These are phyloP conservation scores for Exophiala dermatitidis DNA, from an alignment of 2,329 filamentous ascomycete species.

Conservation along the genomic window DNA sequence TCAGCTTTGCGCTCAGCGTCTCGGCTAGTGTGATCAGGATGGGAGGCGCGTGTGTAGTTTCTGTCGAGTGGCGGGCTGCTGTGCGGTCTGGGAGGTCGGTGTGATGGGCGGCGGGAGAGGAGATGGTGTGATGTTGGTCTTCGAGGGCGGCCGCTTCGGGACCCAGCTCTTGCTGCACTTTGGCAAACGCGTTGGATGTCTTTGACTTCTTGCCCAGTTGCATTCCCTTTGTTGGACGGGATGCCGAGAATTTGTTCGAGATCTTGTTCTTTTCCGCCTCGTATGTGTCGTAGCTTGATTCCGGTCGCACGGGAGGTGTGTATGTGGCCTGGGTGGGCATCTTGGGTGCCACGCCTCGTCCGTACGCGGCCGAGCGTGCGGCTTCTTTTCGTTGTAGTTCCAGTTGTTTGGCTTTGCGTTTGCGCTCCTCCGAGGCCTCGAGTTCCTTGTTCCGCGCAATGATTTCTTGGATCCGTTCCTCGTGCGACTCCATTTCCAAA, in stretches of 20 bases:
- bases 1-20: conserved; percentile 80
- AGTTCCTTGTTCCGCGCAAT: conserved; percentile 98
- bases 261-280: conserved; percentile 96
- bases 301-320: conserved; percentile 67
- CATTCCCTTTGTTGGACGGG: conserved; percentile 88
- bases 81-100: conserved; percentile 47
- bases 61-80: conserved; percentile 31
- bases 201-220: conserved; percentile 98
- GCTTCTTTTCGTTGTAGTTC: conserved; percentile 98
- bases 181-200: conserved; percentile 93
- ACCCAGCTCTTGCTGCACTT: conserved; percentile 86
- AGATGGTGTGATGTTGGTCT: conserved; percentile 5
- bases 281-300: conserved; percentile 79
- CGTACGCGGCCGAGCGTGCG: conserved; percentile 56
- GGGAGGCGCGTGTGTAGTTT: conserved; percentile 53
- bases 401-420: conserved; percentile 95
- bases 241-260: conserved; percentile 59
- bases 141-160: conserved; percentile 63
- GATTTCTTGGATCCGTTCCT: conserved; percentile 97
- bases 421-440: conserved; percentile 95
- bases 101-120: conserved; percentile 26
- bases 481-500: conserved; percentile 97
- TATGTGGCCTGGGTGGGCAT: conserved; percentile 83
- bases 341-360: conserved; percentile 58
- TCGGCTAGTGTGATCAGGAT: conserved; percentile 86